Base-by-base conservation (phyloP, 2,329 filamentous ascomycete species). In the Exophiala sp. region DNA sequence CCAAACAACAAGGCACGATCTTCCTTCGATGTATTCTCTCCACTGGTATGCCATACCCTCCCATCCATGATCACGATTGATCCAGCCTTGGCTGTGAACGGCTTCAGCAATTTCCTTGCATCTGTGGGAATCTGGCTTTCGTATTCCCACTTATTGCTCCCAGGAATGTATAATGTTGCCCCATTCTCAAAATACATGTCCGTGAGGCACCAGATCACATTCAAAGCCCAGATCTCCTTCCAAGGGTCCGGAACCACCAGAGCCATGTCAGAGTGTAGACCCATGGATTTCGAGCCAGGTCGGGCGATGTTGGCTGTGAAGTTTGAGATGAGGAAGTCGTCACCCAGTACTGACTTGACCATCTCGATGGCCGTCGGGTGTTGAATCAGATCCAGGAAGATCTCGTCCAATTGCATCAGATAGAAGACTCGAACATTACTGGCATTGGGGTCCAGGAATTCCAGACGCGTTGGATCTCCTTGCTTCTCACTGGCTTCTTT, bases 231-330 rank as follows among this genome's bases (percentile, higher is more conserved):
- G 20, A 49, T 34, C 34, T 52, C 56, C 5, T 60, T 47, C 69
- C 68, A 71, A 4, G 67, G 69, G 18, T 65, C 66, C 36, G 67
- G 66, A 35, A 66, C 64, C 0, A 66, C 61, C 50, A 71, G 34
- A 43, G 63, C 66, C 56, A 67, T 63, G 50, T 71, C 68, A 4
- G 66, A 69, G 55, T 70, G 68, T 29, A 70, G 58, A 1, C 61
- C 63, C 68, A 68, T 68, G 12, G 58, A 63, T 52, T 60, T 46
- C 10, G 64, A 62, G 0, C 69, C 69, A 0, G 69, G 68, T 0
- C 66, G 63, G 12, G 67, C 67, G 40, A 71, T 70, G 52, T 70
- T 70, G 47, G 66, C 66, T 3, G 67, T 69, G 55, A 71, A 71
- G 56, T 71, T 70, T 14, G 60, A 65, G 48, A 71, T 65, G 9